Evolutionary conservation across 1,139 yeast genomes (phyloP), one percentile per base, ranked within the genome.

Genomic region (Suhomyces guaymorum): DNA sequence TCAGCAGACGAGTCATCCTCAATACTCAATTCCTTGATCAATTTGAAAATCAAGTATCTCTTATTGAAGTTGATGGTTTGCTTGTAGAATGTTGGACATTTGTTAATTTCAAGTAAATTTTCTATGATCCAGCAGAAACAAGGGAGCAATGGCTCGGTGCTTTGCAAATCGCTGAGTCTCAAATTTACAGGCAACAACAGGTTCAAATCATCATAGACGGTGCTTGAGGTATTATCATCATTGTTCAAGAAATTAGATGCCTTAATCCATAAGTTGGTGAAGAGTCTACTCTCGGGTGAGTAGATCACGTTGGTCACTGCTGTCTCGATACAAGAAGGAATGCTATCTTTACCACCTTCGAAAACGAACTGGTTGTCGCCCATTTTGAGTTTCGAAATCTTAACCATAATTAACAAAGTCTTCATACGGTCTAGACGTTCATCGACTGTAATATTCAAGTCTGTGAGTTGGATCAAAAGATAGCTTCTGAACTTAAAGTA

Each of bases 271-370:
- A 80, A 66, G 37, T 69, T 68, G 3, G 82, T 70, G 54, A 77
- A 88, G 18, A 69, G 59, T 44, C 98, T 70, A 29, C 92, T 79
- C 51, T 86, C 95, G 0, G 96, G 96, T 1, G 90, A 72, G 30
- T 87, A 67, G 15, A 90, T 74, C 0, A 90, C 90, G 46, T 85
- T 80, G 0, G 78, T 68, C 24, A 90, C 69, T 5, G 95, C 90
- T 5, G 90, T 73, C 54, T 90, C 97, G 38, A 92, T 70, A 54
- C 90, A 83, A 2, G 96, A 83, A 1, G 97, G 97, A 16, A 90
- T 79, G 41, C 74, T 75, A 8, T 57, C 58, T 15, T 52, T 51
- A 11, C 57, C 61, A 5, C 72, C 68, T 38, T 67, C 74, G 41
- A 68, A 68, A 12, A 70, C 70, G 53, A 82, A 82, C 35, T 82